Percentiles rank a stretch among this genome's conserved stretches.
phyloP scores from a whole-genome alignment of 306 rosid species.

The Leucaena leucocephala region DNA sequence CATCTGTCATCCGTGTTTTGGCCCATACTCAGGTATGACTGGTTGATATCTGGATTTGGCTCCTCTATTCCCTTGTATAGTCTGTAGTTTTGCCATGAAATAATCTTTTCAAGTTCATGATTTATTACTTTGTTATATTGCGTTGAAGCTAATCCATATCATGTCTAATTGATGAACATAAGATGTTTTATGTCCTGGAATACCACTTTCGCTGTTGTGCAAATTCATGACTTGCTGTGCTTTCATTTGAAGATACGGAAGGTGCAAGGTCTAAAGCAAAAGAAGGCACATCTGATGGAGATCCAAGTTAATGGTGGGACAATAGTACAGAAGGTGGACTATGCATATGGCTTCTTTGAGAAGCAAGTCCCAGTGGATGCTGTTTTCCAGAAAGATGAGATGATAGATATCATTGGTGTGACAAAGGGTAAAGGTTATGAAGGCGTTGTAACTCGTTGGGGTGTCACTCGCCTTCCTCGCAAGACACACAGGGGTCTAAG shows the following conservation, averaged over 20 bases:
- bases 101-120: not conserved
- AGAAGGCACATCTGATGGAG: slow-evolving; percentile 92
- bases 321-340: slow-evolving; percentile 71
- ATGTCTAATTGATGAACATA: not conserved
- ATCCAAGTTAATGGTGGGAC: slow-evolving; percentile 86
- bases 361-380: slow-evolving; percentile 79
- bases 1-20: slow-evolving; percentile 67
- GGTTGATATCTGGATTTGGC: not conserved
- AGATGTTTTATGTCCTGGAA: not conserved
- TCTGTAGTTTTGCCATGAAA: not conserved
- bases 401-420: slow-evolving; percentile 86
- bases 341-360: slow-evolving; percentile 69
- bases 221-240: not conserved
- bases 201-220: not conserved
- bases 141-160: not conserved
- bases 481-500: slow-evolving; percentile 89
- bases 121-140: not conserved
- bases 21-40: slow-evolving; percentile 77
- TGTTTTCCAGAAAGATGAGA: slow-evolving; percentile 87
- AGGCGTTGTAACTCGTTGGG: slow-evolving; percentile 94
- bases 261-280: slow-evolving; percentile 84
- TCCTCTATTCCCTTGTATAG: not conserved
- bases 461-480: slow-evolving; percentile 89
- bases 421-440: slow-evolving; percentile 93
- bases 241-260: slow-evolving; percentile 58